Evolutionary conservation across 2,329 filamentous ascomycete genomes (phyloP), one percentile per base, ranked within the genome.

Genomic region (Exophiala alcalophila): DNA sequence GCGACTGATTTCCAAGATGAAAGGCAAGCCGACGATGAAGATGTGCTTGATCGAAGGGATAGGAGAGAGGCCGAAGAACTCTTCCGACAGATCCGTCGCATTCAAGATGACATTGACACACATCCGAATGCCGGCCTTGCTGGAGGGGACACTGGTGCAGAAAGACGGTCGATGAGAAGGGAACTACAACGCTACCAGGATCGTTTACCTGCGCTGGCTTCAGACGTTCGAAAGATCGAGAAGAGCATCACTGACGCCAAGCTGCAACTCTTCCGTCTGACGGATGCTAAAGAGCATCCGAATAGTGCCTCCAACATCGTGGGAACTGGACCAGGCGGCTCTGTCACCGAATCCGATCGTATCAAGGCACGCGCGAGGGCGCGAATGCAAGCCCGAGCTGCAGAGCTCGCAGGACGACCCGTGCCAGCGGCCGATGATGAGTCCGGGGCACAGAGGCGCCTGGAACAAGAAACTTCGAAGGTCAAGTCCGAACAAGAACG

Each of bases 381-480:
- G 26, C 94, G 96, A 81, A 98, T 98, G 92, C 91, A 97, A 68
- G 90, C 95, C 59, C 84, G 92, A 47, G 90, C 92, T 55, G 92
- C 92, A 42, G 91, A 92, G 12, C 70, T 98, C 51, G 88, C 89
- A 15, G 92, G 92, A 44, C 88, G 84, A 65, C 89, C 90, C 61
- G 70, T 83, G 29, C 73, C 81, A 32, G 81, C 86, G 25, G 71
- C 70, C 31, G 77, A 83, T 47, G 86, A 94, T 53, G 84, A 90
- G 51, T 75, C 77, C 18, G 86, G 86, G 52, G 87, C 86, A 3
- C 82, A 89, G 32, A 86, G 88, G 67, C 81, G 92, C 23, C 67
- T 97, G 11, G 92, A 97, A 63, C 86, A 94, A 55, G 91, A 98
- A 66, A 92, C 74, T 55, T 80, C 85, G 50, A 84, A 82, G 54